Base-by-base conservation (phyloP, 2,329 filamentous ascomycete species). In the Calycina herbarum region DNA sequence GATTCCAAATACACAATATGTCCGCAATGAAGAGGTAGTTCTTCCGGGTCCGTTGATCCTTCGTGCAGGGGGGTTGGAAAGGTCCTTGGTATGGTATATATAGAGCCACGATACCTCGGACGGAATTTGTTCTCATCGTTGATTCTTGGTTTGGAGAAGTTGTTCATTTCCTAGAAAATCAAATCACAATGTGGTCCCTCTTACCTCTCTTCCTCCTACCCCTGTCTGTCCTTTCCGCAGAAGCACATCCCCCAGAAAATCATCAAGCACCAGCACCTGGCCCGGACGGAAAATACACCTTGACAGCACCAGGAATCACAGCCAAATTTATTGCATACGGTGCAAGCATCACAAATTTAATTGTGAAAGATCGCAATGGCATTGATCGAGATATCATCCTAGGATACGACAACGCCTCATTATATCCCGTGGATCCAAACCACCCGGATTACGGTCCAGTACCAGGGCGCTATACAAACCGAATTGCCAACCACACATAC, bases 381-480 rank as follows among this genome's bases (percentile, higher is more conserved):
- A 78, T 85, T 24, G 83, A 86, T 71, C 82, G 88, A 60, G 90
- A 93, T 73, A 81, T 93, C 62, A 86, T 93, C 1, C 83, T 85
- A 61, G 90, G 90, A 59, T 93, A 88, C 73, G 90, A 93, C 79
- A 92, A 92, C 74, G 89, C 90, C 59, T 85, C 80, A 62, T 86
- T 89, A 78, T 93, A 93, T 78, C 78, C 77, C 67, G 76, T 85
- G 57, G 88, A 91, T 77, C 78, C 78, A 68, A 79, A 83, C 67
- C 86, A 93, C 75, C 86, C 85, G 62, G 89, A 92, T 80, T 87
- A 89, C 70, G 90, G 89, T 67, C 81, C 86, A 71, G 86, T 93
- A 0, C 89, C 89, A 1, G 90, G 89, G 56, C 87, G 90, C 64
- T 93, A 93, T 74, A 89, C 89, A 66, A 93, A 93, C 77, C 88